Conservation (phyloP, 1,139 yeast genomes). For the Hansenula sp. region DNA sequence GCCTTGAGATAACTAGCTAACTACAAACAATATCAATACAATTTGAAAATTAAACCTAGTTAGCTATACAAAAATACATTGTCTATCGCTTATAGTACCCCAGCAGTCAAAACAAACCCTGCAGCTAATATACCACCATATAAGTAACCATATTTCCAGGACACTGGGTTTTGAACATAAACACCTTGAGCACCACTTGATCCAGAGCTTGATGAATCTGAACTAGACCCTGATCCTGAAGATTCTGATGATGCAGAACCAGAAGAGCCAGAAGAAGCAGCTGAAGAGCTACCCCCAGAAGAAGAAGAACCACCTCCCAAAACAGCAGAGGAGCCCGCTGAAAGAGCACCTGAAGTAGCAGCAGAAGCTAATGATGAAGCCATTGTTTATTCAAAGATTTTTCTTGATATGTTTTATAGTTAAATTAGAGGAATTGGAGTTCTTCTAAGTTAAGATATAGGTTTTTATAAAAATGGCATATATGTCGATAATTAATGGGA, state of each 20-base stretch:
- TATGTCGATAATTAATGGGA: no score
- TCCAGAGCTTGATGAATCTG: neutral
- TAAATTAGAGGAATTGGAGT: no score
- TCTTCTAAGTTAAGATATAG: no score
- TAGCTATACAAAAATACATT: neutral
- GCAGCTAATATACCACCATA: slow-evolving; percentile 3
- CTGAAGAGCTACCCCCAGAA: slow-evolving; percentile 5
- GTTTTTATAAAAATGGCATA: no score
- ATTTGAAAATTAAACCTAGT: no score
- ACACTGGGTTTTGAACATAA: slow-evolving; percentile 3
- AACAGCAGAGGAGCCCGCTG: slow-evolving; percentile 9
- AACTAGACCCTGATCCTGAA: neutral
- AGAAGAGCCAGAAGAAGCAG: slow-evolving; percentile 4
- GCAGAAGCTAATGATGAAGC: slow-evolving; percentile 3
- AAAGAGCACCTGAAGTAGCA: slow-evolving; percentile 7
- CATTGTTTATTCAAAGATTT: neutral
- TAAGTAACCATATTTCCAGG: slow-evolving; percentile 3
- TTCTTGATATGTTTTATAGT: neutral
- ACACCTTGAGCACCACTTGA: slow-evolving; percentile 3
- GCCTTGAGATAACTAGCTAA: no score
- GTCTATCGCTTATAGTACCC: neutral
- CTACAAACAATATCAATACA: no score
- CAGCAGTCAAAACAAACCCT: slow-evolving; percentile 2
- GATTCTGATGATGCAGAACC: slow-evolving; percentile 3
- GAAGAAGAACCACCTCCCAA: slow-evolving; percentile 5